phyloP scores from a whole-genome alignment of 1,284 basidiomycete species.

The Ustilago sp. region DNA sequence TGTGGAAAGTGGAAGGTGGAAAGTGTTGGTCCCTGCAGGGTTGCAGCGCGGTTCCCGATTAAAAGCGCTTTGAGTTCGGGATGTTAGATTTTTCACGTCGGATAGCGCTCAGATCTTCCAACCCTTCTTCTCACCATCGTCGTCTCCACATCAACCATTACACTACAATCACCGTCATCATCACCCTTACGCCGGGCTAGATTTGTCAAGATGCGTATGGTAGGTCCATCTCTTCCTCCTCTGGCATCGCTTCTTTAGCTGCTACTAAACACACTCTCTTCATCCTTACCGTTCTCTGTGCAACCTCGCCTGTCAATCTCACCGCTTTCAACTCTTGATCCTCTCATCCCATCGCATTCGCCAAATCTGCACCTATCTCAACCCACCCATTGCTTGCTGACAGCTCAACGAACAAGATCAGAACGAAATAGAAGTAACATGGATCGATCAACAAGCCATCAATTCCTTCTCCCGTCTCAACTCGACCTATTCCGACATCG shows the following conservation, averaged over 20 bases:
- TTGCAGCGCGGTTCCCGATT: no score
- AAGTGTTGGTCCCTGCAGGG: slow-evolving; percentile 19
- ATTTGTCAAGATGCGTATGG: slow-evolving; percentile 44
- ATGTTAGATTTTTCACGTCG: neutral
- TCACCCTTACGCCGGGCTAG: neutral
- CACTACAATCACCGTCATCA: slow-evolving; percentile 9
- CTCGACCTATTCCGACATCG: slow-evolving; percentile 78
- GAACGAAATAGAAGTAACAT: slow-evolving; percentile 86
- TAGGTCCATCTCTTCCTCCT: slow-evolving; percentile 9
- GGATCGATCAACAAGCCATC: slow-evolving; percentile 95
- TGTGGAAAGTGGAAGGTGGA: neutral
- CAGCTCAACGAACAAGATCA: slow-evolving; percentile 53
- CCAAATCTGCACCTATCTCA: no score
- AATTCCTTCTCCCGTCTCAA: slow-evolving; percentile 94
- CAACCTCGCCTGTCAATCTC: no score
- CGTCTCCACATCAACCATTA: neutral
- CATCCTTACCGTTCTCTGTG: neutral
- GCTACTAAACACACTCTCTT: neutral
- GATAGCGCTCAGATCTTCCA: neutral
- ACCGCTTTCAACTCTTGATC: no score
- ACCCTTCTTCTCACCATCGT: slow-evolving; percentile 5
- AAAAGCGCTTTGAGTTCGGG: no score
- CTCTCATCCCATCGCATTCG: no score
- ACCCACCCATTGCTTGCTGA: no score
- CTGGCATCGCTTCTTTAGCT: neutral